Conservation (phyloP, 306 rosid genomes). For the Parietaria judaica region DNA sequence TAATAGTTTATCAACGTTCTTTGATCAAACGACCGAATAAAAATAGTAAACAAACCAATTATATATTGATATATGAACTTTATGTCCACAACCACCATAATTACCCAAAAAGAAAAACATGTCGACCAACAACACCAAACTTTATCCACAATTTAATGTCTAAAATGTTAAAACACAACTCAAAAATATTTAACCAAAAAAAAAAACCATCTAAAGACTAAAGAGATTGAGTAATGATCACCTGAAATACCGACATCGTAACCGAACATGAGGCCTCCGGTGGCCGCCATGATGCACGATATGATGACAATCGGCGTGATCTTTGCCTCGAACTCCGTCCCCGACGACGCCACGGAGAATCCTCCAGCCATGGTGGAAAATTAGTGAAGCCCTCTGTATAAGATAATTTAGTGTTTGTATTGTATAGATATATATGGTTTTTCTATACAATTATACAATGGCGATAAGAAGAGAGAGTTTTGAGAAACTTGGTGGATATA, state of each 20-base stretch:
- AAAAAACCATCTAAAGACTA: not conserved
- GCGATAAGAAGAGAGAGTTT: not conserved
- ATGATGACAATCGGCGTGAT: constrained; percentile 70
- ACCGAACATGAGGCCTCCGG: constrained; percentile 94
- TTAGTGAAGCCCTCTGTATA: not conserved
- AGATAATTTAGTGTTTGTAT: no score
- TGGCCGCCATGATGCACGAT: constrained; percentile 83
- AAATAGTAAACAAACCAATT: not conserved
- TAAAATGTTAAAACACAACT: not conserved
- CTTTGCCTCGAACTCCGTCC: constrained; percentile 60
- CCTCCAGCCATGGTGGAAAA: constrained; percentile 44
- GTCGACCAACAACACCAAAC: not conserved
- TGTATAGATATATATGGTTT: no score
- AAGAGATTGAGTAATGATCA: not conserved
- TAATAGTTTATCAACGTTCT: no score
- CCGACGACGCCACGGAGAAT: constrained; percentile 20
- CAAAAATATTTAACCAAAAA: not conserved
- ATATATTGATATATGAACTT: not conserved
- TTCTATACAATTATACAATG: no score
- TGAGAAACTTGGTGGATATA: not conserved
- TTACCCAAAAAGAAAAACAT: not conserved
- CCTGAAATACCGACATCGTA: constrained; percentile 86
- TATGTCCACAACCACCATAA: not conserved
- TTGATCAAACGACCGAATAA: no score
- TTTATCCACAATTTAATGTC: not conserved